Percentiles rank a stretch among this genome's conserved stretches.
Conservation (phyloP, 352 stramenopile species). For the Detonula confervacea region DNA sequence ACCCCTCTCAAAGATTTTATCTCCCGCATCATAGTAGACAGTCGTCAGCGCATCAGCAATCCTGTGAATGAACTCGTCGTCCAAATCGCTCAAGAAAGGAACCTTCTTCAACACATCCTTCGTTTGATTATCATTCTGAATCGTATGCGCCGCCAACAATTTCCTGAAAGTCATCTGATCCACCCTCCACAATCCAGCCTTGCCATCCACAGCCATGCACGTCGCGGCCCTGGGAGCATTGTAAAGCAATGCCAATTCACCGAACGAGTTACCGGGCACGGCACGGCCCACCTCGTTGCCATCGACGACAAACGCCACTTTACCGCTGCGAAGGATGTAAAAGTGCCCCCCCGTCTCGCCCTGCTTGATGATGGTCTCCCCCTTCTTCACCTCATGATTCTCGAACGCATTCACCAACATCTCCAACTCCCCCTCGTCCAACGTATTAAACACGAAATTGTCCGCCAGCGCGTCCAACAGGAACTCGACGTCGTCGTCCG, state of each 20-base stretch:
- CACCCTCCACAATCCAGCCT: slow-evolving; percentile 88
- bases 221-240: slow-evolving; percentile 88
- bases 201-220: slow-evolving; percentile 38
- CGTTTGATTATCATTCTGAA: slow-evolving; percentile 54
- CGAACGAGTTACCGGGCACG: slow-evolving; percentile 86
- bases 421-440: slow-evolving; percentile 86
- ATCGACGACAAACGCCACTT: slow-evolving; percentile 65
- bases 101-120: slow-evolving; percentile 60
- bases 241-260: slow-evolving; percentile 91
- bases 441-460: slow-evolving; percentile 85
- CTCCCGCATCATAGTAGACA: slow-evolving; percentile 87
- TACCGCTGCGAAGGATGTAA: slow-evolving; percentile 78
- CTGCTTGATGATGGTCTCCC: slow-evolving; percentile 61
- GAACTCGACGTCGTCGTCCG: slow-evolving; percentile 57
- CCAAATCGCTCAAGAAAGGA: slow-evolving; percentile 62
- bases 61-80: slow-evolving; percentile 67
- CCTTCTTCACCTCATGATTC: slow-evolving; percentile 28
- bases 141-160: slow-evolving; percentile 85
- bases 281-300: slow-evolving; percentile 28
- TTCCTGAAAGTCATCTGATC: slow-evolving; percentile 92
- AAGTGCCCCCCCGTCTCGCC: slow-evolving; percentile 76
- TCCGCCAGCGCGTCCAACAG: slow-evolving; percentile 56
- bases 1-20: slow-evolving; percentile 93
- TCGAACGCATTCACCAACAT: slow-evolving; percentile 73
- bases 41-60: slow-evolving; percentile 56